Evolutionary conservation across 768 basidiomycete genomes (phyloP).

Genomic region (Mycena epipterygia): DNA sequence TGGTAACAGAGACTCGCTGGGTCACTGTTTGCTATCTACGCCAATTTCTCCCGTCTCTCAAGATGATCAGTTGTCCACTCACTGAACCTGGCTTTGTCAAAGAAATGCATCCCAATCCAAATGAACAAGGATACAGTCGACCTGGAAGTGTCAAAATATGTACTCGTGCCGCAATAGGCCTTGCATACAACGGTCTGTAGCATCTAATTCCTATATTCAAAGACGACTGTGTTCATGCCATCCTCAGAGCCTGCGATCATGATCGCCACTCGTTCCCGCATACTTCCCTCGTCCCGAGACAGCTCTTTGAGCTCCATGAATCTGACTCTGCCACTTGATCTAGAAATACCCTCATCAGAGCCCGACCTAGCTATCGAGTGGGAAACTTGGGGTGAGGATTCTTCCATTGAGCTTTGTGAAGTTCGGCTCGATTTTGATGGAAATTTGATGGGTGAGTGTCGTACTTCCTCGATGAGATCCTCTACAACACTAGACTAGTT

Average conservation of each 20-base stretch:
- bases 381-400: conserved; percentile 74
- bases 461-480: neutral
- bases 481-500: conserved; percentile 44
- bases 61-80: conserved; percentile 64
- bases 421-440: conserved; percentile 66
- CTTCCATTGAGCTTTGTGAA: conserved; percentile 72
- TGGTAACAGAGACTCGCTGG: conserved; percentile 75
- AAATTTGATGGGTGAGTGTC: conserved; percentile 55
- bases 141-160: conserved; percentile 62
- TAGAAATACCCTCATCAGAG: conserved; percentile 43
- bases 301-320: conserved; percentile 58
- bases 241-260: conserved; percentile 67
- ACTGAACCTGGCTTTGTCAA: conserved; percentile 51
- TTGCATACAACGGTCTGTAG: conserved; percentile 68
- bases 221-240: neutral
- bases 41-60: conserved; percentile 56
- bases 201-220: neutral
- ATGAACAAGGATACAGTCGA: conserved; percentile 47
- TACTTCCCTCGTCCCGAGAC: conserved; percentile 54
- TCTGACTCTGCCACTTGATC: conserved; percentile 52
- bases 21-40: conserved; percentile 69
- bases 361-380: conserved; percentile 53
- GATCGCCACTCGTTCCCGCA: conserved; percentile 72
- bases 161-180: conserved; percentile 68
- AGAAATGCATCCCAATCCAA: conserved; percentile 50